Percentiles rank a stretch among this genome's conserved stretches.
Conservation (phyloP, 2,329 filamentous ascomycete genomes). For the Monosporascus sp. region DNA sequence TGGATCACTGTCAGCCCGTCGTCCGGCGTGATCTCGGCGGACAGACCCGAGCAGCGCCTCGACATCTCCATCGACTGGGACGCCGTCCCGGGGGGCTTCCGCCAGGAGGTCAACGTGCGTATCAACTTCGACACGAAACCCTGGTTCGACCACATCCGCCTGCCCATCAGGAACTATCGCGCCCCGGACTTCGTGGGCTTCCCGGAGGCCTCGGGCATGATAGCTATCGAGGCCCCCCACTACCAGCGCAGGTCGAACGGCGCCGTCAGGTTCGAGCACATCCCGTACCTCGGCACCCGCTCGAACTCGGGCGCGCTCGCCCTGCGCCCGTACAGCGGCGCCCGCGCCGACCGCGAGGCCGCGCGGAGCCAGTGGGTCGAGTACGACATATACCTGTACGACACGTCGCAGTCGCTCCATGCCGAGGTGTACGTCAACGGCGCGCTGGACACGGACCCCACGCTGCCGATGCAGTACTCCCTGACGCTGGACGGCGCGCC, state of each 20-base stretch:
- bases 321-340: slow-evolving; percentile 16
- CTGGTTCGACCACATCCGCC: slow-evolving; percentile 30
- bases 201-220: slow-evolving; percentile 27
- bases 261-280: slow-evolving; percentile 18
- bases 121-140: slow-evolving; percentile 29
- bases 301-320: slow-evolving; percentile 17
- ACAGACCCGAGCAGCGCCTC: slow-evolving; percentile 40
- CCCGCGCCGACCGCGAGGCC: slow-evolving; percentile 14
- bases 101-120: slow-evolving; percentile 22
- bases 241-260: slow-evolving; percentile 18
- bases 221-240: slow-evolving; percentile 29
- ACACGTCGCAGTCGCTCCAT: slow-evolving; percentile 13
- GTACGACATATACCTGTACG: slow-evolving; percentile 28
- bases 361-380: slow-evolving; percentile 15
- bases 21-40: slow-evolving; percentile 26
- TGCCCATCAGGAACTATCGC: slow-evolving; percentile 16
- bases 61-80: slow-evolving; percentile 43
- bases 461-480: slow-evolving; percentile 43
- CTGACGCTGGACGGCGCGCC: slow-evolving; percentile 41
- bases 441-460: slow-evolving; percentile 46
- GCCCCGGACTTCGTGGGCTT: slow-evolving; percentile 20
- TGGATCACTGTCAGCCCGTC: slow-evolving; percentile 28
- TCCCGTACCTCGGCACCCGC: slow-evolving; percentile 27
- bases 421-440: slow-evolving; percentile 32
- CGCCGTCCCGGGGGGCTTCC: slow-evolving; percentile 29